Evolutionary conservation across 1,139 yeast species (phyloP).

Genomic region (Sugiyamaella novakii): DNA sequence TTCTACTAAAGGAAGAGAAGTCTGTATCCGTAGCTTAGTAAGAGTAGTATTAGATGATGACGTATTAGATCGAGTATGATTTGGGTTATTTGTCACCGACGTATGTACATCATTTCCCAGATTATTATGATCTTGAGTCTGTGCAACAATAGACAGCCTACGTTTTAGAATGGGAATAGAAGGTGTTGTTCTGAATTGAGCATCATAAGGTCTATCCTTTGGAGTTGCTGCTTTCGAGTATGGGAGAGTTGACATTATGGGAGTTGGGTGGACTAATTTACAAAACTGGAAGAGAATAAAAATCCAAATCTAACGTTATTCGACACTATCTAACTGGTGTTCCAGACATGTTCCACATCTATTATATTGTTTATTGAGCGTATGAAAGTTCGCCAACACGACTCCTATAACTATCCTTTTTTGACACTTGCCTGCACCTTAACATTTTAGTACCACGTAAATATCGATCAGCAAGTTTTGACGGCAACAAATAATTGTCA

Average conservation of each 20-base stretch:
- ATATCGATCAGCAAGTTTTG: no score
- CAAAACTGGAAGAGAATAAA: no score
- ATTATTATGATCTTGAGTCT: slow-evolving; percentile 3
- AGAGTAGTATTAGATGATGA: not conserved
- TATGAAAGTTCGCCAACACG: no score
- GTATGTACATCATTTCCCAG: not conserved
- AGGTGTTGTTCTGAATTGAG: slow-evolving; percentile 24
- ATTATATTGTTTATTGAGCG: no score
- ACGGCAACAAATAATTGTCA: no score
- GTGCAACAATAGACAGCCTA: slow-evolving; percentile 12
- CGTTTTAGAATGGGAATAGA: slow-evolving; percentile 17
- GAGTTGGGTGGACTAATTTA: no score
- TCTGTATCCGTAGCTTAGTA: slow-evolving; percentile 25
- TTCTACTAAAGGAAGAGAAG: slow-evolving; percentile 22
- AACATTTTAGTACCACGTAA: slow-evolving; percentile 7
- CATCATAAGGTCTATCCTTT: slow-evolving; percentile 24
- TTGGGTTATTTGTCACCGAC: not conserved
- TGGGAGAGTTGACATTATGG: slow-evolving; percentile 22
- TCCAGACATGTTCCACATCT: no score
- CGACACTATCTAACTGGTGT: no score
- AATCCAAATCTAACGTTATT: no score
- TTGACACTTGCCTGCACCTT: slow-evolving; percentile 6
- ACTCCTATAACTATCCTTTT: not conserved
- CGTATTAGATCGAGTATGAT: no score
- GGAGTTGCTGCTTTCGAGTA: slow-evolving; percentile 32